Base-by-base conservation (phyloP, 768 basidiomycete genomes). In the Ramaria rubella region DNA sequence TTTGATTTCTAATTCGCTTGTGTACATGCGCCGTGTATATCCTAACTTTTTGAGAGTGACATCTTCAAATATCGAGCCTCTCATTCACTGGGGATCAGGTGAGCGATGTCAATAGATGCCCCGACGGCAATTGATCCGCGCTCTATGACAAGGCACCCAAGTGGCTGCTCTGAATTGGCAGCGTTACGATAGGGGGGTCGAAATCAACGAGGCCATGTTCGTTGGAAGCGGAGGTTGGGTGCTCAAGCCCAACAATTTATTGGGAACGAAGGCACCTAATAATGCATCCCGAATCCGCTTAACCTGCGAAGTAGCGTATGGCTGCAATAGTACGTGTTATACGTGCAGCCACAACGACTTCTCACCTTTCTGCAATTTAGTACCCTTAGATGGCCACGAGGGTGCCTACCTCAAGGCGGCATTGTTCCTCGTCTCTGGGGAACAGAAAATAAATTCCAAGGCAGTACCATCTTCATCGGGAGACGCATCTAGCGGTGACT, bases 131-230 rank as follows among this genome's bases (percentile, higher is more conserved):
- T 12, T 45, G 21, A 36, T 5, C n/a, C 23, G 5, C 17, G 8
- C 36, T 19, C n/a, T 21, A 21, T 54, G 4, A 11, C 4, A 68
- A 43, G 83, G 83, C 1, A 76, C 81, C 4, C 83, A 85, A 52
- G 70, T 84, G 9, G 77, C 75, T 1, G 75, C 77, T 31, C 67
- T 85, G 42, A 84, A 85, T 60, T 83, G 82, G 82, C 82, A 84
- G 67, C 71, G 69, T n/a, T 81, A 76, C 60, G 82, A 84, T 62
- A 61, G 59, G 1, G 77, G 77, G 1, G 44, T 30, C 15, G 59
- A 62, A 51, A 63, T 85, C 21, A 83, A 84, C 61, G 83, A 82
- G 64, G 83, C 74, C 0, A 74, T 85, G 75, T 85, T 84, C 62
- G 72, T 73, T 0, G 82, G 80, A 0, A 78, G 74, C 3, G 62